Evolutionary conservation across 108 stramenopile genomes (phyloP).

Genomic region (Discostella pseudostelligera): DNA sequence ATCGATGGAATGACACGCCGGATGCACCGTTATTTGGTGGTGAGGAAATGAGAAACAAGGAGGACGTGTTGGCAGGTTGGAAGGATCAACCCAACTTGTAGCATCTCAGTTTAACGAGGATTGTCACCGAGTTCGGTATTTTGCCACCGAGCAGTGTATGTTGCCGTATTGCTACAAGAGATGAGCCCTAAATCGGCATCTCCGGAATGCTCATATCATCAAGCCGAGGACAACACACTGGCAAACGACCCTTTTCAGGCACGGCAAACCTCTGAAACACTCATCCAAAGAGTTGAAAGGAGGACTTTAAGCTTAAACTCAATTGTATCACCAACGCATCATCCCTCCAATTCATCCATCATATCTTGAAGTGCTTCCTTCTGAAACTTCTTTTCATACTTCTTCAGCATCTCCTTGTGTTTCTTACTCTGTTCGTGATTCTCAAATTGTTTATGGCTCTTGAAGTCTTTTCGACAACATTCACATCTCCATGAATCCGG

Average conservation of each 20-base stretch:
- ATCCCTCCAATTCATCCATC: conserved; percentile 20
- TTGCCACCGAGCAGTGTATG: conserved; percentile 96
- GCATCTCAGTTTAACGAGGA: conserved; percentile 89
- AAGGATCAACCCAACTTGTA: conserved; percentile 55
- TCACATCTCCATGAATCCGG: conserved; percentile 83
- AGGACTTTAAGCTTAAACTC: no score
- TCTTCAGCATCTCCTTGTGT: conserved; percentile 79
- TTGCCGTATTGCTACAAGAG: conserved; percentile 95
- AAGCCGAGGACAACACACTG: no score
- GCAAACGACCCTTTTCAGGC: no score
- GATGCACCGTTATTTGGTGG: not conserved
- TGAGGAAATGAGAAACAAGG: not conserved
- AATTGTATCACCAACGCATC: conserved; percentile 3
- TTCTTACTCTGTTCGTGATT: conserved; percentile 89
- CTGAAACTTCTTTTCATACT: conserved; percentile 59
- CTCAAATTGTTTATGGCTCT: conserved; percentile 80
- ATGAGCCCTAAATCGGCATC: conserved; percentile 65
- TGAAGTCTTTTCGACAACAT: conserved; percentile 82
- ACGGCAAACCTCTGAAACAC: no score
- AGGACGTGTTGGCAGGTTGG: conserved; percentile 48
- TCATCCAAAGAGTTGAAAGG: no score
- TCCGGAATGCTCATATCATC: no score
- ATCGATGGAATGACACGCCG: conserved; percentile 15
- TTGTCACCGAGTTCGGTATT: conserved; percentile 97
- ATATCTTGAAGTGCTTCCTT: conserved; percentile 29